Evolutionary conservation across 805 yeast genomes (phyloP), one percentile per base, ranked within the genome.

Genomic region (Wickerhamomyces queroliae): DNA sequence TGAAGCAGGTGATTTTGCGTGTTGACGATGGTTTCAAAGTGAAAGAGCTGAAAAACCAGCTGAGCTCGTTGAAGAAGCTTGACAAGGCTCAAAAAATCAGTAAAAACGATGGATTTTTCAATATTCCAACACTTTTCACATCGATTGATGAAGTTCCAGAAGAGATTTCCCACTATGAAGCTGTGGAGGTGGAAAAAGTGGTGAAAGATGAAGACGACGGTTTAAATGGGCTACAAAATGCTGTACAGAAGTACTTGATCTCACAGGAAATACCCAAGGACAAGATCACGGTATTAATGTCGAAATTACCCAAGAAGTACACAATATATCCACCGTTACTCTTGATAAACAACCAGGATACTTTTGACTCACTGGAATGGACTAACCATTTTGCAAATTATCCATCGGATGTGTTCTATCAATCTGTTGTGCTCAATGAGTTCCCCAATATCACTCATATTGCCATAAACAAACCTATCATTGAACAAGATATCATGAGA

Each of bases 401-500:
- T 46, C 16, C 42, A 38, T 31, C 39, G 28, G 28, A 43, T 2
- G 19, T 24, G 10, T 47, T 43, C 45, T 64, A 43, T 29, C 24
- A 41, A 28, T 41, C 43, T 7, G 41, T 69, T 41, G 38, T 61
- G 33, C 15, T 17, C 12, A 20, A 42, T 39, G 33, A 39, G 16
- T 49, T 53, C 25, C 52, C 55, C n/a, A 39, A 42, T 4, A 39
- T 60, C 30, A 74, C 88, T 0, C 90, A 84, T 48, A 57, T 84
- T 5, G 95, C 95, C 0, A 58, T 78, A 5, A 86, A 87, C 48
- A 73, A 69, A 43, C 93, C 95, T 0, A 85, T 87, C 12, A 52
- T 61, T 2, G 70, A 68, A 36, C 47, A 62, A 3, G 85, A 82
- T 46, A 58, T 62, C 5, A 71, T 80, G 70, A 62, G 96, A 30